These are phyloP conservation scores for Citrullus colocynthis DNA, from an alignment of 306 rosid genomes.

Conservation along the genomic window DNA sequence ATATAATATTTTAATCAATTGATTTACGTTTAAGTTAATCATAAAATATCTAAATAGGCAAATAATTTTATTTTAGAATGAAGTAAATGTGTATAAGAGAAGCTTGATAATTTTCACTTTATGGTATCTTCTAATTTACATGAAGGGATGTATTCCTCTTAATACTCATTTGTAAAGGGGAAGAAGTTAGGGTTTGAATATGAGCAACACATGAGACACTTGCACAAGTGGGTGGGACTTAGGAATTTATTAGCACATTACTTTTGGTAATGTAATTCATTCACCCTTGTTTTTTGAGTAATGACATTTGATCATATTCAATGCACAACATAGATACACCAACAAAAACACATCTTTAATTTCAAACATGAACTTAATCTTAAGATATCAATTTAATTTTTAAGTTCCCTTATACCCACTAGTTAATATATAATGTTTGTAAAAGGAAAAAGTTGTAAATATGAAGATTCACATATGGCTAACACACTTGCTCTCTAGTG, in stretches of 20 bases:
- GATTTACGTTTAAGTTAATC: background rate
- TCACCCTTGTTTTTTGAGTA: background rate
- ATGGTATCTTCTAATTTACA: background rate
- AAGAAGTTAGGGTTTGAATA: background rate
- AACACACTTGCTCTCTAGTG: background rate
- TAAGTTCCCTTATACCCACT: background rate
- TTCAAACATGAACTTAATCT: background rate
- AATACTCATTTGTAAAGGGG: background rate
- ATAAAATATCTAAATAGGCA: background rate
- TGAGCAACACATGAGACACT: background rate
- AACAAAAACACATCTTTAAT: background rate
- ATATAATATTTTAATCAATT: too few relatives aligned
- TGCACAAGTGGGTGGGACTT: conserved; percentile 7
- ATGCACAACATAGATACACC: background rate
- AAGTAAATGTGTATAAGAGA: background rate
- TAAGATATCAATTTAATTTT: background rate
- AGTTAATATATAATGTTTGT: background rate
- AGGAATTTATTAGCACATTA: background rate
- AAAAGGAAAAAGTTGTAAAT: background rate
- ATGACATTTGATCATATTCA: background rate
- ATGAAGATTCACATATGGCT: background rate
- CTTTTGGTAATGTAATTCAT: background rate
- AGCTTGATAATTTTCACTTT: background rate
- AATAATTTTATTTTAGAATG: background rate
- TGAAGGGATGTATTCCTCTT: background rate